Evolutionary conservation across 345 rosid species (phyloP).

Genomic region (Gossypium ekmanianum): DNA sequence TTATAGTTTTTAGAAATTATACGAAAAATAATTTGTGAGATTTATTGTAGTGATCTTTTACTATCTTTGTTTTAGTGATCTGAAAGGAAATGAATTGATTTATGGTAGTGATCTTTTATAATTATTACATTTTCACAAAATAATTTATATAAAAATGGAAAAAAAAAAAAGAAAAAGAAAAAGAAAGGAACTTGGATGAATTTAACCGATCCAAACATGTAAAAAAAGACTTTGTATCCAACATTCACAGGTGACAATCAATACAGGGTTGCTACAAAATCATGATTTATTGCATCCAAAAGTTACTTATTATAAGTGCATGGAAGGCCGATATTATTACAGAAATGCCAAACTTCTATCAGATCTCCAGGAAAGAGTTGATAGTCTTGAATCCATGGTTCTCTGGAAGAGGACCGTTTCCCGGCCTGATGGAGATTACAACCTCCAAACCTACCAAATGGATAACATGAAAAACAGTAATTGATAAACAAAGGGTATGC

Average conservation of each 20-base stretch:
- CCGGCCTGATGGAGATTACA: conserved; percentile 61
- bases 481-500: background rate
- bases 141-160: too few species aligned
- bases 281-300: conserved; percentile 9
- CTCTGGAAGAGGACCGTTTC: conserved; percentile 60
- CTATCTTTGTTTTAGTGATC: too few species aligned
- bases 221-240: too few species aligned
- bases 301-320: background rate
- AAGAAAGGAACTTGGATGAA: too few species aligned
- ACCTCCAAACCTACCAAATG: conserved; percentile 49
- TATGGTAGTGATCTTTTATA: too few species aligned
- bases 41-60: too few species aligned
- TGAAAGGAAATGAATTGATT: too few species aligned
- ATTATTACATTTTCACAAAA: too few species aligned
- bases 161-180: too few species aligned
- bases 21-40: too few species aligned
- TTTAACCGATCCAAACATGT: too few species aligned
- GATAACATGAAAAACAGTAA: background rate
- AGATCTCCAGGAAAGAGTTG: conserved; percentile 53
- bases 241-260: background rate
- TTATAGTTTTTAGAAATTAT: too few species aligned
- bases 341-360: conserved; percentile 19
- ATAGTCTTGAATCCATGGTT: conserved; percentile 66
- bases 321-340: background rate
- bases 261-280: background rate